Conservation (phyloP, 805 yeast species). For the Ogataea glucozyma region DNA sequence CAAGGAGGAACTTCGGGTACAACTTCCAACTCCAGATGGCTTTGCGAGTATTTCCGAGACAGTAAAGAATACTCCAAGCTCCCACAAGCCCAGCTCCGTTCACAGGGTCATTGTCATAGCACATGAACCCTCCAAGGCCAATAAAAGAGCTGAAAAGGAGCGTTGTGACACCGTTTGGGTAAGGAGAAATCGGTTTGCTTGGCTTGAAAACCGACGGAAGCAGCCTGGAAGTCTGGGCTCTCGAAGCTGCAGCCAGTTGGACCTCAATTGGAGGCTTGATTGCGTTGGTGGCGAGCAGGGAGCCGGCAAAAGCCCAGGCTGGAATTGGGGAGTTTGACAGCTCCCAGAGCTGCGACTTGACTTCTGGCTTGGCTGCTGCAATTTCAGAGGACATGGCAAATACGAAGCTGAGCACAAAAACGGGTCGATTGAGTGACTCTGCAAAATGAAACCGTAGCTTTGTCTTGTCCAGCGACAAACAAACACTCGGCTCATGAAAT, state of each 20-base stretch:
- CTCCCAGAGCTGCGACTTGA: slow-evolving; percentile 10
- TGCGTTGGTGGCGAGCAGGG: slow-evolving; percentile 33
- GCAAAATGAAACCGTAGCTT: no score
- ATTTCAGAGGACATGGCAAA: slow-evolving; percentile 1
- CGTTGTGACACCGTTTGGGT: slow-evolving; percentile 30
- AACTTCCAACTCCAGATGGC: slow-evolving; percentile 55
- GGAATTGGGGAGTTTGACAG: slow-evolving; percentile 46
- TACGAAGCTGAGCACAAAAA: no score
- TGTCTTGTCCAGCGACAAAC: no score
- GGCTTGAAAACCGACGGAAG: slow-evolving; percentile 18
- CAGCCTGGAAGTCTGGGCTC: slow-evolving; percentile 13
- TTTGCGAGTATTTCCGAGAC: slow-evolving; percentile 67
- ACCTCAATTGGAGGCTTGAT: slow-evolving; percentile 25
- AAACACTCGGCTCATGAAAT: neutral
- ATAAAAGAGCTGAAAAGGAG: slow-evolving; percentile 61
- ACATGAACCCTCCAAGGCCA: slow-evolving; percentile 71
- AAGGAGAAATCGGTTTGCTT: slow-evolving; percentile 23
- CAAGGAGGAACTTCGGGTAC: slow-evolving; percentile 60
- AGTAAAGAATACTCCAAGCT: slow-evolving; percentile 80
- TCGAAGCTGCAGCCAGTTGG: slow-evolving; percentile 15
- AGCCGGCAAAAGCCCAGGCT: slow-evolving; percentile 42
- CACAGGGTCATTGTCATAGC: slow-evolving; percentile 70
- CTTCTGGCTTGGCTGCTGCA: slow-evolving; percentile 1
- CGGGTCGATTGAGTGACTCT: no score
- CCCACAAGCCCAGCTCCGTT: slow-evolving; percentile 79